phyloP scores from a whole-genome alignment of 371 early-diverging fungal species.

The Zychaea mexicana region DNA sequence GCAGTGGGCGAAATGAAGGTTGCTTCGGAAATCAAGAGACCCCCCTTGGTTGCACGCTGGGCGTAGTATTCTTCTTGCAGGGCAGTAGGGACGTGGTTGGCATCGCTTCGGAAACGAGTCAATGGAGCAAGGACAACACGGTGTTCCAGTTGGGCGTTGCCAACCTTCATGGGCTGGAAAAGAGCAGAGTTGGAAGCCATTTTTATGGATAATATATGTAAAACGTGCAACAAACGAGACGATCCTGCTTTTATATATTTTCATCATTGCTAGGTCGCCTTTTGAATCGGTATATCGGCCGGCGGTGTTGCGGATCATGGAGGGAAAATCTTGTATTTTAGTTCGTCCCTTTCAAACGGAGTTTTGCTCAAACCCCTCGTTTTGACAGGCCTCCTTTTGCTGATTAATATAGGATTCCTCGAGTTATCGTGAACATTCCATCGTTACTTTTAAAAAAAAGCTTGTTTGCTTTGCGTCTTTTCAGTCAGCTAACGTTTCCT shows the following conservation, averaged over 20 bases:
- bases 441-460: too few species aligned
- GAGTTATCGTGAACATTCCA: too few species aligned
- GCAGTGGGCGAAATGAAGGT: conserved; percentile 48
- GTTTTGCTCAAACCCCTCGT: too few species aligned
- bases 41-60: conserved; percentile 59
- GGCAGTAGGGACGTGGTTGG: conserved; percentile 34
- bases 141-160: conserved; percentile 35
- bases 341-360: too few species aligned
- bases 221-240: not conserved
- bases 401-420: too few species aligned
- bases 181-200: conserved; percentile 18
- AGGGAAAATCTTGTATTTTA: too few species aligned
- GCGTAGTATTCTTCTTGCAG: conserved; percentile 54
- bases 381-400: too few species aligned
- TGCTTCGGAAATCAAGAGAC: conserved; percentile 63
- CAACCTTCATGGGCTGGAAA: conserved; percentile 38
- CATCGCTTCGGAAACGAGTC: conserved; percentile 48
- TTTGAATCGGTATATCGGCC: too few species aligned
- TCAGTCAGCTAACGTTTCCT: too few species aligned
- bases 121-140: conserved; percentile 59
- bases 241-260: not conserved
- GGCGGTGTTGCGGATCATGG: too few species aligned
- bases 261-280: not conserved
- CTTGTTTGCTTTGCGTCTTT: too few species aligned
- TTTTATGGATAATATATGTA: not conserved